Conservation (phyloP, 2,329 filamentous ascomycete species). For the Penicillium griseofulvum region DNA sequence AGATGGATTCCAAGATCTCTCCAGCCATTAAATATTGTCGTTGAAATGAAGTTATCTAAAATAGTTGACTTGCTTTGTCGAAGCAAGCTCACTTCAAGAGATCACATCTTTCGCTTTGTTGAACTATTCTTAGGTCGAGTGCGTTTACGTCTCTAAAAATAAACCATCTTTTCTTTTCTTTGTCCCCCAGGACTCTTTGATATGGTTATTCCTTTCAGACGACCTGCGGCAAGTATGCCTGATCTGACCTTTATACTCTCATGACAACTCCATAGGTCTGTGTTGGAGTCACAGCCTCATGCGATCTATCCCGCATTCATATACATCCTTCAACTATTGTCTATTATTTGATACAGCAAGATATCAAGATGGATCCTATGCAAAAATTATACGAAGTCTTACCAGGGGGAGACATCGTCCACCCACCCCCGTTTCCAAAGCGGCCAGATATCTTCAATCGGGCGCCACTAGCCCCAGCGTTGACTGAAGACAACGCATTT, state of each 20-base stretch:
- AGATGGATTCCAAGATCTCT: neutral
- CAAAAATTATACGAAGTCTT: neutral
- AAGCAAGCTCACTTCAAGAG: neutral
- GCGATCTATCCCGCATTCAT: neutral
- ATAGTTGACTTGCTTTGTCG: neutral
- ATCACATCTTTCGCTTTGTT: neutral
- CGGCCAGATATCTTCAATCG: slow-evolving; percentile 23
- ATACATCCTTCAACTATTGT: neutral
- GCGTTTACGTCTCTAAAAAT: neutral
- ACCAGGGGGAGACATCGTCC: neutral
- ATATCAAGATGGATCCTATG: neutral
- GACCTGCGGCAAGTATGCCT: neutral
- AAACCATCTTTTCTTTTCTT: neutral
- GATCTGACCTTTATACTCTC: neutral
- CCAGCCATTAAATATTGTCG: neutral
- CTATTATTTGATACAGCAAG: neutral
- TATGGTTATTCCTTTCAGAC: neutral
- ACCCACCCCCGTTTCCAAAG: neutral
- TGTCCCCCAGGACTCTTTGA: neutral
- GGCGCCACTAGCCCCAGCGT: slow-evolving; percentile 26
- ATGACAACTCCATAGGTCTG: neutral
- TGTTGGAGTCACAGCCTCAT: slow-evolving; percentile 24
- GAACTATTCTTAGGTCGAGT: neutral
- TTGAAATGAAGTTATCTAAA: neutral
- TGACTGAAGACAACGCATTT: slow-evolving; percentile 22